These are phyloP conservation scores for Thielaviopsis populi DNA, from an alignment of 2,329 filamentous ascomycete species.

Conservation along the genomic window DNA sequence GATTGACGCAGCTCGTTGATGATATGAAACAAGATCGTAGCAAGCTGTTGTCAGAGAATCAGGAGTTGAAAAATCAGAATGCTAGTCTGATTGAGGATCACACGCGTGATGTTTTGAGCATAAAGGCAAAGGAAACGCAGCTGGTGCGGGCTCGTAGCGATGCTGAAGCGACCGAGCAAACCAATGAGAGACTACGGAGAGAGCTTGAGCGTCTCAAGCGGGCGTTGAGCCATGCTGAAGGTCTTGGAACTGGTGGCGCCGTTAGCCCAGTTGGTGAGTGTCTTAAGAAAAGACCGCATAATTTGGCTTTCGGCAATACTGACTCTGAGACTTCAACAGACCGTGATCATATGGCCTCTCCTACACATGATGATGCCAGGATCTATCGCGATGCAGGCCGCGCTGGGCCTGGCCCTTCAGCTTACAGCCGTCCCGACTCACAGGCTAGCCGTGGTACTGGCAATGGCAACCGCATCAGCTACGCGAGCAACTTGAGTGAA, in stretches of 20 bases:
- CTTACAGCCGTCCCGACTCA: constrained; percentile 11
- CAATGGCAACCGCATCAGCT: constrained; percentile 41
- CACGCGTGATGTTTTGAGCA: constrained; percentile 83
- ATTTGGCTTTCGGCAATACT: constrained; percentile 17
- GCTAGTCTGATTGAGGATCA: constrained; percentile 94
- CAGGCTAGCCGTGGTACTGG: constrained; percentile 20
- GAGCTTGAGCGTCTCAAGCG: constrained; percentile 91
- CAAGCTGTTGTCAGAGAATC: constrained; percentile 71
- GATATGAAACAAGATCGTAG: constrained; percentile 70
- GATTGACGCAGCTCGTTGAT: constrained; percentile 57
- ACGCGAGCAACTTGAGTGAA: constrained; percentile 51
- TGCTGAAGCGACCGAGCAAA: constrained; percentile 73
- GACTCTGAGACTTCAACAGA: constrained; percentile 18
- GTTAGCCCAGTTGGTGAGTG: constrained; percentile 19
- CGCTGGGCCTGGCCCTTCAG: constrained; percentile 20
- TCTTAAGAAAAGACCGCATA: constrained; percentile 19
- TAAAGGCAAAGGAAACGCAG: constrained; percentile 97
- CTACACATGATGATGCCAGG: constrained; percentile 28
- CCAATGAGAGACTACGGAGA: constrained; percentile 66
- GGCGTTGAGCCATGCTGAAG: constrained; percentile 52
- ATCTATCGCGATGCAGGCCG: constrained; percentile 40
- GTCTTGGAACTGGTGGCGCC: constrained; percentile 27
- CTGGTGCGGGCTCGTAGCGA: constrained; percentile 83
- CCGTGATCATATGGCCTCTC: constrained; percentile 30
- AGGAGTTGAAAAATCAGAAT: constrained; percentile 93